These are phyloP conservation scores for Hyphopichia khmerensis DNA, from an alignment of 1,139 yeast genomes.

Conservation along the genomic window DNA sequence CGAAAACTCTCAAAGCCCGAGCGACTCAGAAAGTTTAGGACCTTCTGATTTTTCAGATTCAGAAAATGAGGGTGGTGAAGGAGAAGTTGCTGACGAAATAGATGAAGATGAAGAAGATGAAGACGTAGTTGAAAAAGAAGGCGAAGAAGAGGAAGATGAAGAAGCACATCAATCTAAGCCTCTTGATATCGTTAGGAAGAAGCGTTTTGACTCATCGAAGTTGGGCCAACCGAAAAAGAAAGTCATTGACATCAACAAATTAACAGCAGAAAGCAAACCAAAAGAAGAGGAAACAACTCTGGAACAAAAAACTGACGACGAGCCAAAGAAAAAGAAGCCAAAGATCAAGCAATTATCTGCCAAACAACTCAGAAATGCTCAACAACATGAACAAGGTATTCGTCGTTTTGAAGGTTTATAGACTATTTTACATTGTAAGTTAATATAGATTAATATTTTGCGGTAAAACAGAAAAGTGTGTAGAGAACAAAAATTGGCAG, in stretches of 20 bases:
- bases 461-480: neutral
- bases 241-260: constrained; percentile 19
- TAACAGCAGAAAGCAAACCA: constrained; percentile 12
- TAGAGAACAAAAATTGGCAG: neutral
- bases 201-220: constrained; percentile 8
- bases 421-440: neutral
- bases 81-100: constrained; percentile 14
- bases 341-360: constrained; percentile 38
- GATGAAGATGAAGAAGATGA: constrained; percentile 12
- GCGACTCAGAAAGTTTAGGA: constrained; percentile 12
- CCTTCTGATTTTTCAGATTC: constrained; percentile 1
- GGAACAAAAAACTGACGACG: no score
- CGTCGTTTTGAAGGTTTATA: constrained; percentile 63
- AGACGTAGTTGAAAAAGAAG: constrained; percentile 14
- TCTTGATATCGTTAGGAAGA: constrained; percentile 13
- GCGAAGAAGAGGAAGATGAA: constrained; percentile 18
- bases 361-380: constrained; percentile 48
- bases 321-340: constrained; percentile 25
- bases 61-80: constrained; percentile 8
- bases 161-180: constrained; percentile 11
- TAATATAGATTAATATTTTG: neutral
- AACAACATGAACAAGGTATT: constrained; percentile 65
- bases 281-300: constrained; percentile 12
- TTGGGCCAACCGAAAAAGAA: constrained; percentile 14
- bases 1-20: constrained; percentile 8